phyloP scores from a whole-genome alignment of 345 rosid species.

The Citrus sinensis region DNA sequence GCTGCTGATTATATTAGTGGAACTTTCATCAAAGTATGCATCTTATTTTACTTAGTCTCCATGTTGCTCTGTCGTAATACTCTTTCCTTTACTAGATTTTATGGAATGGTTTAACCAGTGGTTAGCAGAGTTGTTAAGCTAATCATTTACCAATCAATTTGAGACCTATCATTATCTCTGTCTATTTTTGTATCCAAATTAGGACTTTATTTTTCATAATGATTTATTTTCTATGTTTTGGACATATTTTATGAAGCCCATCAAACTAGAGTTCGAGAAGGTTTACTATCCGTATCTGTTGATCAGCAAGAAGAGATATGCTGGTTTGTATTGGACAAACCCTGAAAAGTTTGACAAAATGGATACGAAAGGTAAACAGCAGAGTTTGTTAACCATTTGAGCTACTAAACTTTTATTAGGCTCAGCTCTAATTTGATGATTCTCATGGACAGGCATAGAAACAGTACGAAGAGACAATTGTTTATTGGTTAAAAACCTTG shows the following conservation, averaged over 20 bases:
- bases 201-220: neutral
- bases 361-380: constrained; percentile 85
- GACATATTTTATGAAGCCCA: constrained; percentile 64
- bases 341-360: constrained; percentile 83
- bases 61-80: neutral
- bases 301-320: constrained; percentile 98
- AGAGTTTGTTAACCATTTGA: constrained; percentile 10
- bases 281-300: constrained; percentile 88
- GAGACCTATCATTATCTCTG: neutral
- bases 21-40: constrained; percentile 73
- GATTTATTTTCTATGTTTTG: constrained; percentile 11
- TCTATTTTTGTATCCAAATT: neutral
- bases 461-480: constrained; percentile 99
- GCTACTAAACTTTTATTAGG: constrained; percentile 7
- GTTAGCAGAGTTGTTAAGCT: neutral
- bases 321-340: constrained; percentile 94
- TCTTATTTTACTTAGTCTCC: constrained; percentile 3
- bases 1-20: constrained; percentile 88
- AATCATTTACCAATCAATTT: neutral
- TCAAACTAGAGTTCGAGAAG: constrained; percentile 97
- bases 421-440: constrained; percentile 10
- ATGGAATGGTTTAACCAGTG: neutral
- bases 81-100: neutral
- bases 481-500: constrained; percentile 90
- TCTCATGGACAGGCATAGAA: constrained; percentile 72